Evolutionary conservation across 2,329 filamentous ascomycete species (phyloP).

Genomic region (Cordyceps fumosorosea): DNA sequence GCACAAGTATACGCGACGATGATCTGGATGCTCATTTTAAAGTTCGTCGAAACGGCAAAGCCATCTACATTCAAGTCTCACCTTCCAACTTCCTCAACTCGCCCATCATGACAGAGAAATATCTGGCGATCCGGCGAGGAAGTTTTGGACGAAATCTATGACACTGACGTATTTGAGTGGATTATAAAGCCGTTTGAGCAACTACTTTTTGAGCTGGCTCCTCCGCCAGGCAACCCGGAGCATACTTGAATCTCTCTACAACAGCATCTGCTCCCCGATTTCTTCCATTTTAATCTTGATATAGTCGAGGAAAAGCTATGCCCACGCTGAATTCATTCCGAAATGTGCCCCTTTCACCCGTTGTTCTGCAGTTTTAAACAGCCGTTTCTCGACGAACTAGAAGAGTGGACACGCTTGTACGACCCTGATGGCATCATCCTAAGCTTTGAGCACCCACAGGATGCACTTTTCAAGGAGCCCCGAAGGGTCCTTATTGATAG

Average conservation of each 20-base stretch:
- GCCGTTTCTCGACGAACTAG: conserved; percentile 17
- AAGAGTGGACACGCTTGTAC: conserved; percentile 20
- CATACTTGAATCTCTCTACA: conserved; percentile 16
- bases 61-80: conserved; percentile 16
- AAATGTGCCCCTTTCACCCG: conserved; percentile 1
- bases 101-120: conserved; percentile 14
- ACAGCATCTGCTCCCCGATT: conserved; percentile 17
- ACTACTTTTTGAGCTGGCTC: conserved; percentile 19
- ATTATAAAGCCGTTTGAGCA: conserved; percentile 16
- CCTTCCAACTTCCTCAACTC: conserved; percentile 16
- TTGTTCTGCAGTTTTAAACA: conserved; percentile 16
- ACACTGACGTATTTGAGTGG: conserved; percentile 19
- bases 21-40: conserved; percentile 10
- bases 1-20: not conserved
- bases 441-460: conserved; percentile 15
- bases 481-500: conserved; percentile 18
- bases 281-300: conserved; percentile 17
- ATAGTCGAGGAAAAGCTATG: conserved; percentile 11
- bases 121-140: conserved; percentile 16
- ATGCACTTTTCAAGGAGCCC: conserved; percentile 19
- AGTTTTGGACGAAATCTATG: conserved; percentile 15
- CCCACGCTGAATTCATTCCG: not conserved
- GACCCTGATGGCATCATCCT: conserved; percentile 17
- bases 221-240: conserved; percentile 6
- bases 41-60: conserved; percentile 17